Conservation (phyloP, 176 grass and related monocot genomes). For the Cenchrus fungigraminus region DNA sequence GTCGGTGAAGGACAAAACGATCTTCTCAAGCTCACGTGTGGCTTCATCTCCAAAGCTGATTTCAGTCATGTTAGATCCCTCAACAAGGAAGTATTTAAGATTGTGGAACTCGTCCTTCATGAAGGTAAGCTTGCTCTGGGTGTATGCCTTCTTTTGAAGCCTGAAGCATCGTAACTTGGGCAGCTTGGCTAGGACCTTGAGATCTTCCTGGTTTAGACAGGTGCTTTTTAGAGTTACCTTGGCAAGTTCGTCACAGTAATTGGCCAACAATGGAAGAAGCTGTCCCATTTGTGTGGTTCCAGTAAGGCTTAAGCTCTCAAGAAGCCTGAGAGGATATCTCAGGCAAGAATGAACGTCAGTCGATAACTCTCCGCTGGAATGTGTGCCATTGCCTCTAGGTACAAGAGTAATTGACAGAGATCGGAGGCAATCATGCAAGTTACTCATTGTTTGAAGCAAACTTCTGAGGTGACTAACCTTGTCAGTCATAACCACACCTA, state of each 20-base stretch:
- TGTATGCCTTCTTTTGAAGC: background rate
- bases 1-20: background rate
- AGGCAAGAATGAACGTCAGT: rapidly evolving
- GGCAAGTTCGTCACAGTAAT: background rate
- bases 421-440: too few species aligned
- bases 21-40: background rate
- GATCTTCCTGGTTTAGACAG: background rate
- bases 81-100: background rate
- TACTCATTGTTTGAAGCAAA: too few species aligned
- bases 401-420: too few species aligned
- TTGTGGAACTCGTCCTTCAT: background rate
- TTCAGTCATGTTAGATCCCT: background rate
- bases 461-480: too few species aligned
- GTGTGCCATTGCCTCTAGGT: too few species aligned
- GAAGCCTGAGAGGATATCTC: background rate
- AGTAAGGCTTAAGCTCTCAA: constrained; percentile 29
- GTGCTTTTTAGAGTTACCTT: constrained; percentile 39
- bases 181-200: background rate
- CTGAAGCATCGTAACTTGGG: background rate
- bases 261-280: background rate
- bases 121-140: background rate
- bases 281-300: background rate
- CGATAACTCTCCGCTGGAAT: too few species aligned
- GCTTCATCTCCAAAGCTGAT: background rate
- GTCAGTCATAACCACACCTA: too few species aligned